These are phyloP conservation scores for Sphaerobolus stellatus DNA, from an alignment of 1,284 basidiomycete genomes.

Conservation along the genomic window DNA sequence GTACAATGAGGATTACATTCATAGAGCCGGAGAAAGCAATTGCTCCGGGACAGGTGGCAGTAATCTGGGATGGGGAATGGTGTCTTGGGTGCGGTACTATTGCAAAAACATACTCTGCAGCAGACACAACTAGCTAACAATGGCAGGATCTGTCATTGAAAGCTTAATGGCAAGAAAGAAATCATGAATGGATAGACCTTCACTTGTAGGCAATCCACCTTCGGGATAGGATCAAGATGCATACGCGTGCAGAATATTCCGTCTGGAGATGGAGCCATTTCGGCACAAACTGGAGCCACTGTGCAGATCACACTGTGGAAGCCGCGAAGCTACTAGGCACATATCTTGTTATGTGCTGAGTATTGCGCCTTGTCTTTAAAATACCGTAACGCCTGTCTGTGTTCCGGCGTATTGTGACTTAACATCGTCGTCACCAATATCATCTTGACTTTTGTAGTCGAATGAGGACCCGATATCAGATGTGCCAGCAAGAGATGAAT, in stretches of 20 bases:
- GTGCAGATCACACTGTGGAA: too few relatives aligned
- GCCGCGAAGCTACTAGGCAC: too few relatives aligned
- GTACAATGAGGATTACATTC: slow-evolving; percentile 47
- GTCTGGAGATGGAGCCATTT: too few relatives aligned
- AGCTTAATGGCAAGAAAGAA: too few relatives aligned
- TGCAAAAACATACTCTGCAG: slow-evolving; percentile 15
- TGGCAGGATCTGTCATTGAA: too few relatives aligned
- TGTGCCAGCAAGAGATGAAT: slow-evolving; percentile 73
- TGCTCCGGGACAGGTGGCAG: slow-evolving; percentile 79
- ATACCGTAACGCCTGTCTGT: slow-evolving; percentile 80
- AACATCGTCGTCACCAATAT: slow-evolving; percentile 76
- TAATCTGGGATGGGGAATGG: slow-evolving; percentile 68
- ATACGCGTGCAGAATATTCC: too few relatives aligned
- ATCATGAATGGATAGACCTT: too few relatives aligned
- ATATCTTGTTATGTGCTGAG: too few relatives aligned
- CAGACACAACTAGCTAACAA: neutral
- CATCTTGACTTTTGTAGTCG: slow-evolving; percentile 87
- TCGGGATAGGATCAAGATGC: too few relatives aligned
- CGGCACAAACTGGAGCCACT: too few relatives aligned
- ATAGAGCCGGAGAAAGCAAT: slow-evolving; percentile 64
- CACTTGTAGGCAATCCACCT: too few relatives aligned
- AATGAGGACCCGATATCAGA: slow-evolving; percentile 76
- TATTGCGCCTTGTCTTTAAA: too few relatives aligned
- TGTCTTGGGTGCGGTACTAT: slow-evolving; percentile 86
- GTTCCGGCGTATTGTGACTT: slow-evolving; percentile 82